These are phyloP conservation scores for Chrysosporium keratinophilum DNA, from an alignment of 2,329 filamentous ascomycete species.

Conservation along the genomic window DNA sequence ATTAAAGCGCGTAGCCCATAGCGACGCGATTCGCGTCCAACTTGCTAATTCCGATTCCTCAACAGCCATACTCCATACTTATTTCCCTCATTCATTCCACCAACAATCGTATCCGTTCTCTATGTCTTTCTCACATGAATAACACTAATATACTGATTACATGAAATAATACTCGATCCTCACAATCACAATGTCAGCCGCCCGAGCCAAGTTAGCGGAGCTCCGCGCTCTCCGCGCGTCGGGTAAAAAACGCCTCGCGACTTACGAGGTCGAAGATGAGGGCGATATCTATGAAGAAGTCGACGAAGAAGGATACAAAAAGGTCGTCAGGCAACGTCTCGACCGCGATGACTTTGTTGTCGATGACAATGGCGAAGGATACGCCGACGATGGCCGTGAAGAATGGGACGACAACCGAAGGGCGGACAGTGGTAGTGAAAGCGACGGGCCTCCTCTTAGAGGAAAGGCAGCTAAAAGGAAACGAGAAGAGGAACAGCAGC, in stretches of 20 bases:
- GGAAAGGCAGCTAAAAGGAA: constrained; percentile 67
- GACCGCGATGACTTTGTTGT: constrained; percentile 97
- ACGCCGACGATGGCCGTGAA: constrained; percentile 86
- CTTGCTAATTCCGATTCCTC: background rate
- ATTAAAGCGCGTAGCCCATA: no score
- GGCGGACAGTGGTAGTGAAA: constrained; percentile 60
- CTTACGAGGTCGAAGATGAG: constrained; percentile 76
- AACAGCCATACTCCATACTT: background rate
- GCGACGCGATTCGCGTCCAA: constrained; percentile 6
- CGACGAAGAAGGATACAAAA: constrained; percentile 94
- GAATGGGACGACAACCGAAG: constrained; percentile 70
- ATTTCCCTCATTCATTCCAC: background rate
- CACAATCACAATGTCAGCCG: constrained; percentile 14
- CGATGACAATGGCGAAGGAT: constrained; percentile 88
- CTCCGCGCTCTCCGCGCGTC: constrained; percentile 72
- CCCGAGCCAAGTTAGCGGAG: constrained; percentile 47
- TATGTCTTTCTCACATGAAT: background rate
- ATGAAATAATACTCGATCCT: background rate
- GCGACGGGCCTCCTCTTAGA: constrained; percentile 56
- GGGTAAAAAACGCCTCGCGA: constrained; percentile 82
- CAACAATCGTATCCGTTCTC: background rate
- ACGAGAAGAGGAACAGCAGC: constrained; percentile 74
- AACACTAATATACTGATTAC: background rate
- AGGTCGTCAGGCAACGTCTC: constrained; percentile 76
- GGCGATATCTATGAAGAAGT: constrained; percentile 88